Base-by-base conservation (phyloP, 1,139 yeast genomes). In the Candida buenavistaensis region DNA sequence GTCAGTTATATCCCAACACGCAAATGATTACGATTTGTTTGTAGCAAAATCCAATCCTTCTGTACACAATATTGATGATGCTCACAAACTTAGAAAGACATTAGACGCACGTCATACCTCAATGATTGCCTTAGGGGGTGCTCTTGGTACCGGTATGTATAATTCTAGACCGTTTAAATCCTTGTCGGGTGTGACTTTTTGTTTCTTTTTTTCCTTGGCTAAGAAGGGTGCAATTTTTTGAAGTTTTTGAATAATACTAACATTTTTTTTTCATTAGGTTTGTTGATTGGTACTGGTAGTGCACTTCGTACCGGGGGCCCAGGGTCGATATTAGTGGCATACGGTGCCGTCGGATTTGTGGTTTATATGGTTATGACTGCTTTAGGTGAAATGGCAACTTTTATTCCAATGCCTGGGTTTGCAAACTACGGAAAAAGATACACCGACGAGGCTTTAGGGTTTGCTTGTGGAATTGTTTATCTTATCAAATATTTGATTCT, bases 361-460 rank as follows among this genome's bases (percentile, higher is more conserved):
- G 89, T 82, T 21, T 82, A 70, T 50, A 70, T 78, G 64, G 85
- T 81, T 30, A 80, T 82, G 86, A 66, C 80, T 44, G 81, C 80
- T 11, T 64, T 83, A 35, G 89, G 90, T 31, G 92, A 82, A 59
- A 78, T 83, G 64, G 85, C 88, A n/a, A 70, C 88, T 11, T 80
- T 73, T 48, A 68, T 80, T 37, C 89, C 89, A 13, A 63, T 82
- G 48, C 83, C 80, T 52, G 88, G 88, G 21, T 82, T 81, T 55
- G 78, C 87, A 19, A 82, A 84, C 47, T 82, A 81, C 52, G 78
- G 84, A 38, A 70, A 77, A 35, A 66, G 89, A 42, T 82, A 80
- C 49, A 78, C 76, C 38, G 88, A 82, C 47, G 82, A 80, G 23
- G 76, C 87, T 4, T 66, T 82, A 34, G 90, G 89, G 2, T 82